Evolutionary conservation across 192 early-diverging fungal species (phyloP), one percentile per base, ranked within the genome.

Genomic region (Polychytrium aggregatum): DNA sequence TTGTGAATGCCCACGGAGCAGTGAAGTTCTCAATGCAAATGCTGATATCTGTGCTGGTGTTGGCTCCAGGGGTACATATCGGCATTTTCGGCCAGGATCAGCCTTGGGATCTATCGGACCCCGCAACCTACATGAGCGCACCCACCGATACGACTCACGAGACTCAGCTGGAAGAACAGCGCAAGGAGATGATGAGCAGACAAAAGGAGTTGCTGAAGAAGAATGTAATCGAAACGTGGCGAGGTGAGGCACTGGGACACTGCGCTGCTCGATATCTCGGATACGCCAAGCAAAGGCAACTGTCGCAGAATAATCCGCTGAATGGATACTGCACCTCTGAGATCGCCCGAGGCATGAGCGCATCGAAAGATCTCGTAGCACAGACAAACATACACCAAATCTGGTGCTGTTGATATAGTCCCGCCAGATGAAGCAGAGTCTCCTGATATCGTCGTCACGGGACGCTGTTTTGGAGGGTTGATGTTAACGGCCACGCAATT

Each of bases 81-180:
- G 74, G 74, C 8, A 60, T 66, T 21, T 75, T 77, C 50, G 74
- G 74, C 1, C 68, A 72, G 37, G 68, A 72, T 35, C 51, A 63
- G 10, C 55, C 69, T 11, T 77, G 74, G 74, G 38, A 55, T 9
- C 48, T 77, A 2, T 55, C 48, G 22, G 68, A 75, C 22, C 53
- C 66, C 24, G 48, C 54, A 11, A 72, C 72, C 16, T 76, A 65
- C 46, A 48, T 50, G 33, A 35, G 41, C 25, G 34, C 64, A 0
- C 74, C 71, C 13, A 39, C 50, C 20, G 71, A 73, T 41, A 44
- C 68, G 20, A 59, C 58, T 37, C 52, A 61, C 13, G 66, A 63
- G 20, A 48, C 50, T 11, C 56, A 59, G 0, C 25, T 63, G 4
- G 65, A 68, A 41, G 49, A 44, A 37, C 55, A 68, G 52, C 54